Evolutionary conservation across 192 early-diverging fungal species (phyloP), one percentile per base, ranked within the genome.

Genomic region (Mortierella hygrophila): DNA sequence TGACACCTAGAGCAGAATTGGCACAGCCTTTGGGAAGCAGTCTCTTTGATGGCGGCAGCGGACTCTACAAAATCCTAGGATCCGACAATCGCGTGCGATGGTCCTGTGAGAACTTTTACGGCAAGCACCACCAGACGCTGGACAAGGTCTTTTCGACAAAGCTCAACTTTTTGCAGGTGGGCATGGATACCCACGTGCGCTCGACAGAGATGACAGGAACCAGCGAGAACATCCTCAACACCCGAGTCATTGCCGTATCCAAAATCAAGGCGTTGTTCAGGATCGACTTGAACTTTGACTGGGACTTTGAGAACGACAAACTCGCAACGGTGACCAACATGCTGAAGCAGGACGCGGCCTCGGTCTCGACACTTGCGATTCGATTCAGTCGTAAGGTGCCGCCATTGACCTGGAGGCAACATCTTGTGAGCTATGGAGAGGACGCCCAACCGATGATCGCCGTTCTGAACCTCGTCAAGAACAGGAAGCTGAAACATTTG

Each of bases 231-330:
- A 46, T 72, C 0, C 78, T 85, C 60, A 74, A 68, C 23, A 52
- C 70, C 1, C 47, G 63, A 18, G 68, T 85, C 26, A 80, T 77
- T 29, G 55, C 69, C 1, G 38, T 76, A 47, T 80, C 74, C 65
- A 76, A 77, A 42, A 42, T 85, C 38, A 70, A 42, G 35, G 20
- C 69, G 4, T 74, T 85, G 68, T 80, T 80, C 44, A 74, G 57
- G 44, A 52, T 85, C 32, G 83, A 85, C 44, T 54, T 85, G 32
- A 77, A 49, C 20, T 29, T 85, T n/a, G 74, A 80, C 29, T 85
- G 83, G 83, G 60, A 57, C 42, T 77, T 85, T 77, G 57, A 70
- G 2, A 76, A 68, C 26, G 18, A 18, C 8, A 65, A 76, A 26
- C 47, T 85, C 42, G 29, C 23, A 3, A 69, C 46, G 18, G 21